Evolutionary conservation across 768 basidiomycete species (phyloP), one percentile per base, ranked within the genome.

Genomic region (Suillus cothurnatus): DNA sequence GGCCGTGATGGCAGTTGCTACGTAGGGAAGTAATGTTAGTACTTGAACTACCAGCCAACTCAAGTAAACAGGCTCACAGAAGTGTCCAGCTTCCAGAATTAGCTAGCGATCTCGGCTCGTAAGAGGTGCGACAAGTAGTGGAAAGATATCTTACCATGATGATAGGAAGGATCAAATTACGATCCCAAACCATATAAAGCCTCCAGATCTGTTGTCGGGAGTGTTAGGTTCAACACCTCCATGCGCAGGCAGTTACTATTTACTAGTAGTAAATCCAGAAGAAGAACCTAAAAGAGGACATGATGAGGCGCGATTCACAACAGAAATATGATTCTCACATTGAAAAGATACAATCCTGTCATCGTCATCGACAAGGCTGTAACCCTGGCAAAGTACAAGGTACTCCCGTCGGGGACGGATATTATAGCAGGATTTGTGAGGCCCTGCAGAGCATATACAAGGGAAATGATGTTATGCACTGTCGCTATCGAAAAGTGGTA

Each of bases 181-280:
- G 36, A 39, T 60, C 21, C 63, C 32, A 64, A 21, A 64, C 28
- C 34, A 62, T 32, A 47, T 63, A 64, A 39, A 64, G 32, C 38
- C 39, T 64, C 63, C 63, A 64, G 7, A 64, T 62, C 63, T 64
- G 21, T 62, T 9, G 41, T 41, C 14, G 32, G 38, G 11, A 32
- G 28, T 45, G 57, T 63, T 39, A 36, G 26, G 31, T n/a, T 15
- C 8, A 32, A 39, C 28, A 57, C 34, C 17, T 61, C 28, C 38
- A 15, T 7, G 41, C 8, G 3, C 17, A n/a, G 39, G 43, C 6
- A 39, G 38, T 19, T n/a, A 14, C 17, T 28, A 38, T 21, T 45
- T n/a, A 62, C 63, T 17, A 64, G 39, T 21, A 64, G 21, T n/a
- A 64, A 61, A 47, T 64, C n/a, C 15, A 61, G 28, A 26, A 38